Percentiles rank a stretch among this genome's conserved stretches.
Conservation (phyloP, 208 protist species). For the Crithidia sp. region DNA sequence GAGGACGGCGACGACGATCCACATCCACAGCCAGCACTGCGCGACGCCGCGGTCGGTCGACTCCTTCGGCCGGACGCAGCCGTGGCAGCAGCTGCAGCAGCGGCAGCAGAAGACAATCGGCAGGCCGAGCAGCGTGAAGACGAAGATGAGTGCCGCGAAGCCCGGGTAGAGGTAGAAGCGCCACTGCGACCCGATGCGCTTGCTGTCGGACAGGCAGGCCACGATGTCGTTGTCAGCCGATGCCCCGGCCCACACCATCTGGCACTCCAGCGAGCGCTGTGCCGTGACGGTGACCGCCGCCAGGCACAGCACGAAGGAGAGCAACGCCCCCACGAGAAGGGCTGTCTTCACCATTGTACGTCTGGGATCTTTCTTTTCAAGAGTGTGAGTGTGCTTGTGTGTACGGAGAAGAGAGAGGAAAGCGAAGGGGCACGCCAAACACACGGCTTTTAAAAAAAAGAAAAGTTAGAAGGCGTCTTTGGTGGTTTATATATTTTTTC, state of each 20-base stretch:
- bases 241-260: slow-evolving; percentile 72
- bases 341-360: slow-evolving; percentile 8
- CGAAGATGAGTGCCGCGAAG: slow-evolving; percentile 55
- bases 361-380: not conserved
- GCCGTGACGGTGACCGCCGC: slow-evolving; percentile 33
- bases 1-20: slow-evolving; percentile 55
- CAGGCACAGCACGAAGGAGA: slow-evolving; percentile 37
- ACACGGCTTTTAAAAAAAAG: not conserved
- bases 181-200: slow-evolving; percentile 61
- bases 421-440: not conserved
- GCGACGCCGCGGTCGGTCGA: slow-evolving; percentile 29
- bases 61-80: slow-evolving; percentile 36
- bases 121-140: slow-evolving; percentile 60
- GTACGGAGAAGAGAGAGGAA: not conserved
- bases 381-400: not conserved
- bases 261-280: slow-evolving; percentile 70
- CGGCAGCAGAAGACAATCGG: slow-evolving; percentile 61
- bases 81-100: slow-evolving; percentile 50
- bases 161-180: slow-evolving; percentile 61
- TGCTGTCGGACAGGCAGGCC: slow-evolving; percentile 52
- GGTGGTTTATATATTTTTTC: not conserved
- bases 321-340: slow-evolving; percentile 29
- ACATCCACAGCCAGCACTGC: slow-evolving; percentile 76
- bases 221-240: slow-evolving; percentile 59
- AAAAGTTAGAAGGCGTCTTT: not conserved